Evolutionary conservation across 1,139 yeast species (phyloP).

Genomic region (Suhomyces bokatorum): DNA sequence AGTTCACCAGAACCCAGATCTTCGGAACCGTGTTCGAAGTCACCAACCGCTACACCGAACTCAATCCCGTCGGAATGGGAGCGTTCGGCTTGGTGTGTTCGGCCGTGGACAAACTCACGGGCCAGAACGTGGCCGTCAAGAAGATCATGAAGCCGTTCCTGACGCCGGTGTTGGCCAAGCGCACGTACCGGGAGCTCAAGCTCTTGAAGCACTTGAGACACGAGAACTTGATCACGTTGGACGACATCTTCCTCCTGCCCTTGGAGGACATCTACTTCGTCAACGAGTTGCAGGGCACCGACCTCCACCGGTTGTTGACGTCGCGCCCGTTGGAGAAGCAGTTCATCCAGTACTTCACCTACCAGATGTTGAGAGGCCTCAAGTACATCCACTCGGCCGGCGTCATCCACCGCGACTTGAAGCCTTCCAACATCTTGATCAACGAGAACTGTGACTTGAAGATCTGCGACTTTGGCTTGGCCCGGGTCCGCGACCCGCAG

Average conservation of each 20-base stretch:
- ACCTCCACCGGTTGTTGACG: slow-evolving; percentile 84
- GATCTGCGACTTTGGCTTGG: slow-evolving; percentile 54
- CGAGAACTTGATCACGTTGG: slow-evolving; percentile 89
- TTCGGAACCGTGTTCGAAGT: slow-evolving; percentile 93
- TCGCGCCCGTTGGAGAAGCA: slow-evolving; percentile 94
- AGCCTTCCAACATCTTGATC: slow-evolving; percentile 30
- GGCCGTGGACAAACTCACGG: slow-evolving; percentile 87
- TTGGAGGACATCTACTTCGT: slow-evolving; percentile 96
- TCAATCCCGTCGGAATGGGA: slow-evolving; percentile 99
- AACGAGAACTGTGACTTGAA: slow-evolving; percentile 33
- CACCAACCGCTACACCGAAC: slow-evolving; percentile 84
- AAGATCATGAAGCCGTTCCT: slow-evolving; percentile 97
- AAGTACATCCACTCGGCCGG: slow-evolving; percentile 33
- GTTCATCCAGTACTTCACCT: slow-evolving; percentile 89
- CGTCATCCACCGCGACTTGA: slow-evolving; percentile 32
- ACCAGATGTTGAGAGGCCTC: slow-evolving; percentile 32
- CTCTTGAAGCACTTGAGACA: slow-evolving; percentile 90
- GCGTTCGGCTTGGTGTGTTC: slow-evolving; percentile 98
- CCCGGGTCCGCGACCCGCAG: slow-evolving; percentile 96
- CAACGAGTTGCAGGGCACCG: slow-evolving; percentile 96
- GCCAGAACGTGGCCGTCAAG: slow-evolving; percentile 93
- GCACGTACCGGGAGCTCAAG: slow-evolving; percentile 95
- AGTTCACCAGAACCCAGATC: slow-evolving; percentile 52
- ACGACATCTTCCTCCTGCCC: slow-evolving; percentile 93
- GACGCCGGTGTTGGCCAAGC: slow-evolving; percentile 90